Conservation (phyloP, 23 red algal species). For the Porphyridium purpureum region DNA sequence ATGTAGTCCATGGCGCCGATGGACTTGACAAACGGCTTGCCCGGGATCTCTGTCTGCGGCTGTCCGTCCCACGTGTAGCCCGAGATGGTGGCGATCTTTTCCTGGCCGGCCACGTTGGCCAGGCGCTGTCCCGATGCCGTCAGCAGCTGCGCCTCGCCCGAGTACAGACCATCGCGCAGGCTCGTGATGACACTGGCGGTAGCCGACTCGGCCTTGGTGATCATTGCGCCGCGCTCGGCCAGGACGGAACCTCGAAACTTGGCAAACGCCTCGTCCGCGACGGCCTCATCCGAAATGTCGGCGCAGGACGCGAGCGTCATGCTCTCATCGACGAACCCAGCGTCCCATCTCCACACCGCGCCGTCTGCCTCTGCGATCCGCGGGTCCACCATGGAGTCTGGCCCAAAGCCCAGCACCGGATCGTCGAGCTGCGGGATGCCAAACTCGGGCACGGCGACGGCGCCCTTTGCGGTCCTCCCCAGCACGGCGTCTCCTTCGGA, state of each 20-base stretch:
- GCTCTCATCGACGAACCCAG: no score
- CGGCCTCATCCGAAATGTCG: conserved; percentile 15
- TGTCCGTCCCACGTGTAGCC: conserved; percentile 20
- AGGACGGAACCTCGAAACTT: conserved; percentile 14
- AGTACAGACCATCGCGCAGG: no score
- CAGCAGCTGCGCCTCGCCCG: conserved; percentile 20
- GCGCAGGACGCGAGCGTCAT: conserved; percentile 23
- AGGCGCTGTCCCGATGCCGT: conserved; percentile 20
- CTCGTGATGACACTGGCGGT: conserved; percentile 11
- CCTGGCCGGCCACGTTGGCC: conserved; percentile 11
- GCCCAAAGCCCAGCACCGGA: background rate
- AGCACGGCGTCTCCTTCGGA: conserved; percentile 15
- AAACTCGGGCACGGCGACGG: conserved; percentile 17
- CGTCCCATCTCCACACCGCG: conserved; percentile 34
- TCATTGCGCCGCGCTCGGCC: conserved; percentile 9
- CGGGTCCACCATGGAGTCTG: conserved; percentile 19
- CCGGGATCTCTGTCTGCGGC: conserved; percentile 54
- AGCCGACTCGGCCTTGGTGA: conserved; percentile 17
- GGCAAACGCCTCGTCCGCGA: conserved; percentile 29
- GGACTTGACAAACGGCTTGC: conserved; percentile 6
- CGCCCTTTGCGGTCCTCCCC: conserved; percentile 24
- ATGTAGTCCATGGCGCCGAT: conserved; percentile 43
- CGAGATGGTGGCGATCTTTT: conserved; percentile 18
- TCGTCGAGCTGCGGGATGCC: conserved; percentile 30
- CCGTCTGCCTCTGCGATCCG: conserved; percentile 48